A percentile compares a stretch with the other conserved stretches of the same genome.
Evolutionary conservation across 2,329 filamentous ascomycete genomes (phyloP).

Genomic region (Hymenotorrendiella dingleyae): DNA sequence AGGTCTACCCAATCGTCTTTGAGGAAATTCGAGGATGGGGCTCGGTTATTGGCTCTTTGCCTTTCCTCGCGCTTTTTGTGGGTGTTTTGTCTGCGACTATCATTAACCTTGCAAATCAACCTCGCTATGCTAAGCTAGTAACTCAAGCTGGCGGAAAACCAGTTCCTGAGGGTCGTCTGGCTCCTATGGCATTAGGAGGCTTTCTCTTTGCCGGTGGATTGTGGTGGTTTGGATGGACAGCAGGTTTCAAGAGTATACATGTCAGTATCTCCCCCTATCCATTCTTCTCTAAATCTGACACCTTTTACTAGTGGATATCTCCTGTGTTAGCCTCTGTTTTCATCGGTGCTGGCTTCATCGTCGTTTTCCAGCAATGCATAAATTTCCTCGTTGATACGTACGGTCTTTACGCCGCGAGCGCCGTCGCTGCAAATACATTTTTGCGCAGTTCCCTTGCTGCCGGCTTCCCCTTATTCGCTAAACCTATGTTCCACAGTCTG

Average conservation of each 20-base stretch:
- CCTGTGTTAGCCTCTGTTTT: slow-evolving; percentile 23
- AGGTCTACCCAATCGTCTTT: slow-evolving; percentile 60
- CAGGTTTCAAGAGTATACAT: slow-evolving; percentile 20
- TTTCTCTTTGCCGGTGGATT: slow-evolving; percentile 26
- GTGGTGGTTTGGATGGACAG: slow-evolving; percentile 30
- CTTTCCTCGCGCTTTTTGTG: slow-evolving; percentile 46
- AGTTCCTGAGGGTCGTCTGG: slow-evolving; percentile 41
- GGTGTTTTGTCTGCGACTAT: slow-evolving; percentile 44
- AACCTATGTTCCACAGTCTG: slow-evolving; percentile 53
- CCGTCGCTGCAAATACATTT: too few species aligned
- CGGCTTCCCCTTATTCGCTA: slow-evolving; percentile 38
- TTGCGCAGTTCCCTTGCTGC: too few species aligned
- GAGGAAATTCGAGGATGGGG: slow-evolving; percentile 53
- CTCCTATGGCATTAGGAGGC: slow-evolving; percentile 39
- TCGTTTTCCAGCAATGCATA: slow-evolving; percentile 29
- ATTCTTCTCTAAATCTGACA: too few species aligned
- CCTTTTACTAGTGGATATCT: slow-evolving; percentile 14
- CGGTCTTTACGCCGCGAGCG: slow-evolving; percentile 41
- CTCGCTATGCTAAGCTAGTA: slow-evolving; percentile 22
- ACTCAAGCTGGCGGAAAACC: slow-evolving; percentile 33
- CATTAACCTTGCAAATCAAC: slow-evolving; percentile 35
- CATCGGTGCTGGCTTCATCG: slow-evolving; percentile 29
- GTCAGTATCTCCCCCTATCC: not conserved
- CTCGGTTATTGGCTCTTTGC: slow-evolving; percentile 51
- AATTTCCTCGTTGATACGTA: slow-evolving; percentile 38